A percentile compares a stretch with the other conserved stretches of the same genome.
These are phyloP conservation scores for Leishmania aethiopica DNA, from an alignment of 208 protist genomes.

Conservation along the genomic window DNA sequence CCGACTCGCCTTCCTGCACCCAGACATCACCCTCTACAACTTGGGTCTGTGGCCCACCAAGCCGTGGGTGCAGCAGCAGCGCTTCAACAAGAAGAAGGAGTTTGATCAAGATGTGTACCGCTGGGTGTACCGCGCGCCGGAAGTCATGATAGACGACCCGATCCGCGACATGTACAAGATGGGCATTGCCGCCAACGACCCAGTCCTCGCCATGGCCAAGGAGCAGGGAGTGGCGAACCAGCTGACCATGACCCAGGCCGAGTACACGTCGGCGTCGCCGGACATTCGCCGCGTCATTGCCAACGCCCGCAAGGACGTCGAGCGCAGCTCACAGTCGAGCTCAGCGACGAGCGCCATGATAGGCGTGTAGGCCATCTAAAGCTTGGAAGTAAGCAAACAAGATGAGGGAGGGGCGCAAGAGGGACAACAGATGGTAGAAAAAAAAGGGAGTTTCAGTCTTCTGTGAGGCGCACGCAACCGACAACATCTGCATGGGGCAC, in stretches of 20 bases:
- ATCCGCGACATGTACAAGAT: conserved; percentile 66
- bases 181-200: conserved; percentile 70
- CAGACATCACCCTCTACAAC: conserved; percentile 85
- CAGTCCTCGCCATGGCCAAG: conserved; percentile 69
- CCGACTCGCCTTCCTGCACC: conserved; percentile 74
- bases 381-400: neutral
- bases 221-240: conserved; percentile 65
- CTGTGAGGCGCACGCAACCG: neutral
- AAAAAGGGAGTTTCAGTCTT: neutral
- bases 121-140: conserved; percentile 75
- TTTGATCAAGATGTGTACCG: conserved; percentile 75
- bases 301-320: conserved; percentile 51
- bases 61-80: conserved; percentile 79
- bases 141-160: conserved; percentile 70
- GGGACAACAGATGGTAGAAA: neutral
- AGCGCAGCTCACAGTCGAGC: conserved; percentile 41
- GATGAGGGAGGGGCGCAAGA: neutral
- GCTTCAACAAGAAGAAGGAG: conserved; percentile 84
- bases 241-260: conserved; percentile 41
- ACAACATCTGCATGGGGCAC: neutral
- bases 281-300: conserved; percentile 46
- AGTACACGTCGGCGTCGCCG: conserved; percentile 45
- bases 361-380: conserved; percentile 8
- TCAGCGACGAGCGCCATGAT: conserved; percentile 19
- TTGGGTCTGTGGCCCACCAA: conserved; percentile 70